Conservation (phyloP, 1,284 basidiomycete genomes). For the Sutorius eximius region DNA sequence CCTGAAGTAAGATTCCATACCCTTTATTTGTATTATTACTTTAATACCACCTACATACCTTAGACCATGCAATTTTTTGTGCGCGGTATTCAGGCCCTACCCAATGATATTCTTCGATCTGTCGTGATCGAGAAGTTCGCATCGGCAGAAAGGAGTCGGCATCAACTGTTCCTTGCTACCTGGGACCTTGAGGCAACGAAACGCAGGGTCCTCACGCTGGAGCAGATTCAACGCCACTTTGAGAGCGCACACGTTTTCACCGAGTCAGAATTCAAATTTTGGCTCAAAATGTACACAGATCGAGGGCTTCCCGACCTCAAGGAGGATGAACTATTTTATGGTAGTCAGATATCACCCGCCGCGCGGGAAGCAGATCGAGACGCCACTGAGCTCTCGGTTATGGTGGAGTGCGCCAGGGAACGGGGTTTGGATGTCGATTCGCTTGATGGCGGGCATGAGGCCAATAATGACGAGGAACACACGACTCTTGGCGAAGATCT, state of each 20-base stretch:
- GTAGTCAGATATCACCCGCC: not conserved
- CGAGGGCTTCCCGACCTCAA: not conserved
- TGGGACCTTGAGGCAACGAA: not conserved
- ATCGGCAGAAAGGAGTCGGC: not conserved
- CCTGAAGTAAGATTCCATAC: not conserved
- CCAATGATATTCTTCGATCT: not conserved
- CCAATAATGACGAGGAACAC: no score
- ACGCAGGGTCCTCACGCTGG: not conserved
- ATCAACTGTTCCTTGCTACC: not conserved
- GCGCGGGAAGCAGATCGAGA: not conserved
- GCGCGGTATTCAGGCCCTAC: not conserved
- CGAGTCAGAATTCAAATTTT: not conserved
- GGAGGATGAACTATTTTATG: not conserved
- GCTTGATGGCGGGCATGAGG: no score
- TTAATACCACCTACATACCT: no score
- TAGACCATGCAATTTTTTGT: not conserved
- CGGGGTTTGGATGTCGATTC: no score
- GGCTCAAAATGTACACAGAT: not conserved
- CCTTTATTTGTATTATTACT: not conserved
- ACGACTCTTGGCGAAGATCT: no score
- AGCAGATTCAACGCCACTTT: not conserved
- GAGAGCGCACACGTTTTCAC: not conserved
- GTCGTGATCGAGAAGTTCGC: not conserved
- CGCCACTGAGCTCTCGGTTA: not conserved
- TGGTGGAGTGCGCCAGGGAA: not conserved